Base-by-base conservation (phyloP, 1,284 basidiomycete species). In the Moesziomyces globuligerus region DNA sequence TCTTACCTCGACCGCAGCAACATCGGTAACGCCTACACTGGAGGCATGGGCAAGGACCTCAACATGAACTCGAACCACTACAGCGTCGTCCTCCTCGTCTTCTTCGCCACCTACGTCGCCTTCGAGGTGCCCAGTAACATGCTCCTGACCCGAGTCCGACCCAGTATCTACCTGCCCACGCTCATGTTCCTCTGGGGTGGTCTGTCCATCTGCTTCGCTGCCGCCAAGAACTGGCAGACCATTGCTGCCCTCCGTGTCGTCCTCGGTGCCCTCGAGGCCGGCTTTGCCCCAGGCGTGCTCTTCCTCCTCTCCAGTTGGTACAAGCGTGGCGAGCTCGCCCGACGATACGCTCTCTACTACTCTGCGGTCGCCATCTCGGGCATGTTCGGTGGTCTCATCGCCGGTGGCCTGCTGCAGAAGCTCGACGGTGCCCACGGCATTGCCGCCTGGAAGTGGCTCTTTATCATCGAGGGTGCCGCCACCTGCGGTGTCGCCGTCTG, bases 281-380 rank as follows among this genome's bases (percentile, higher is more conserved):
- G 78, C 76, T 72, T 83, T 76, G n/a, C 48, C 4, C 56, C 62
- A 0, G 55, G 68, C n/a, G 58, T 51, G 17, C 79, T 81, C 11
- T 50, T 82, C 78, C 74, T 83, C 75, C 73, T 75, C 17, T 59
- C 67, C 0, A 41, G 55, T 11, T 85, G 81, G 81, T 85, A 85
- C 78, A 83, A 76, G 32, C 83, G 83, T 68, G 40, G 48, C 1
- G 85, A 86, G 51, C 69, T 85, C 15, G 83, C 84, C 20, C 83
- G 83, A 52, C 82, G 85, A 4, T 76, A 85, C 49, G 83, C 83
- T 32, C 53, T 85, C 3, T 85, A 85, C 82, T 85, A 85, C 64
- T 80, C 79, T 0, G 84, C 84, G 8, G 84, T 44, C 13, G 20
- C 56, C 20, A 10, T 69, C 36, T 78, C 52, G 24, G 74, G 38